A percentile compares a stretch with the other conserved stretches of the same genome.
phyloP scores from a whole-genome alignment of 2,329 filamentous ascomycete species.

The Zasmidium angulare region DNA sequence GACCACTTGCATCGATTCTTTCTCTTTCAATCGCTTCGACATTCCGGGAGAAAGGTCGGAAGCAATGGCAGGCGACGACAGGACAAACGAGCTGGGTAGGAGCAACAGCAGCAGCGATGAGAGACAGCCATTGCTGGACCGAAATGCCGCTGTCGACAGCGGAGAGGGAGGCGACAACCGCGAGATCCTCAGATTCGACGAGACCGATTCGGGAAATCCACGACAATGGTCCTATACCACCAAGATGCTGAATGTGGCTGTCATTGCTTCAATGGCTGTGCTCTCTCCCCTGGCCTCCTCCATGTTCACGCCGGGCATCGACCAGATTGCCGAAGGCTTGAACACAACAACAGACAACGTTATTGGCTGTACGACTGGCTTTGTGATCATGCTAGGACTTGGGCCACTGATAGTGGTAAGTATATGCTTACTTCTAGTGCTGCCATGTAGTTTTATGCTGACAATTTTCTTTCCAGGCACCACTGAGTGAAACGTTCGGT shows the following conservation, averaged over 20 bases:
- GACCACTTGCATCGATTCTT: neutral
- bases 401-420: slow-evolving; percentile 47
- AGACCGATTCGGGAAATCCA: slow-evolving; percentile 46
- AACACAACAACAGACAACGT: slow-evolving; percentile 43
- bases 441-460: neutral
- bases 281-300: slow-evolving; percentile 49
- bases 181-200: slow-evolving; percentile 33
- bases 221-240: slow-evolving; percentile 45
- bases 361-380: slow-evolving; percentile 52
- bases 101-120: slow-evolving; percentile 30
- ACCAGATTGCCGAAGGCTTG: slow-evolving; percentile 50
- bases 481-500: slow-evolving; percentile 49
- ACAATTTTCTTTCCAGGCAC: slow-evolving; percentile 23
- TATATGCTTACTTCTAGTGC: neutral
- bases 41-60: neutral
- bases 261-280: slow-evolving; percentile 53
- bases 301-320: slow-evolving; percentile 55
- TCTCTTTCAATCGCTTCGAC: no score
- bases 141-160: slow-evolving; percentile 34
- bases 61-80: slow-evolving; percentile 8
- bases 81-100: neutral
- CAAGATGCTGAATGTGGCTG: slow-evolving; percentile 51
- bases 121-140: slow-evolving; percentile 39
- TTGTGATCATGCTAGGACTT: slow-evolving; percentile 51
- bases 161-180: slow-evolving; percentile 35